phyloP scores from a whole-genome alignment of 768 basidiomycete genomes.

The Tremella mesenterica region DNA sequence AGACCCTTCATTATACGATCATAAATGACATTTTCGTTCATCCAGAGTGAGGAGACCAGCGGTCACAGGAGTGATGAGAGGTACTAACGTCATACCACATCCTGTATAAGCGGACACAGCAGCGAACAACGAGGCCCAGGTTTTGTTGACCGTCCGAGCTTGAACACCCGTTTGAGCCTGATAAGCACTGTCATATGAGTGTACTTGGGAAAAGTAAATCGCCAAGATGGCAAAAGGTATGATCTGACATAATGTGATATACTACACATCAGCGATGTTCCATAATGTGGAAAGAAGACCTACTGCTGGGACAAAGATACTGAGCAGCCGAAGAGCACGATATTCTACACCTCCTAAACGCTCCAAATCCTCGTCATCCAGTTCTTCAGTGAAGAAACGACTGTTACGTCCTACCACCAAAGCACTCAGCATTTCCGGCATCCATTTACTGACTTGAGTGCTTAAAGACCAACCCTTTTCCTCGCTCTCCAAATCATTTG shows the following conservation, averaged over 20 bases:
- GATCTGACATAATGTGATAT: constrained; percentile 27
- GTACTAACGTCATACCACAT: constrained; percentile 25
- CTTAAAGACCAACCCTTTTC: not conserved
- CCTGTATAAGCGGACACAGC: constrained; percentile 25
- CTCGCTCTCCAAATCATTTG: not conserved
- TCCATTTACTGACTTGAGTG: constrained; percentile 20
- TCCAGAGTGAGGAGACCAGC: not conserved
- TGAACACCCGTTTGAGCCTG: constrained; percentile 16
- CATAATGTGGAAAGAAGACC: constrained; percentile 5
- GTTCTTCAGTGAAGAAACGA: constrained; percentile 36
- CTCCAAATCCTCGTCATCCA: constrained; percentile 38
- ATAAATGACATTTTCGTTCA: not conserved
- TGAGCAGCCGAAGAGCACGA: constrained; percentile 32
- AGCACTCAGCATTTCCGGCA: constrained; percentile 27
- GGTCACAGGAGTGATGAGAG: not conserved
- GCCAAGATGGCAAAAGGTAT: constrained; percentile 34
- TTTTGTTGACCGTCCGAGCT: constrained; percentile 19
- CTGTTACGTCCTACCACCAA: constrained; percentile 39
- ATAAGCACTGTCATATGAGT: constrained; percentile 23
- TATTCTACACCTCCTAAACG: constrained; percentile 40
- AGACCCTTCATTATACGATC: no score
- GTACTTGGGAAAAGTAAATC: constrained; percentile 30
- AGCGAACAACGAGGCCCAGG: constrained; percentile 30
- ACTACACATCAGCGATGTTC: constrained; percentile 11
- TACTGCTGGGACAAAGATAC: constrained; percentile 23